Evolutionary conservation across 2,329 filamentous ascomycete species (phyloP).

Genomic region (Pyricularia pennisetigena): DNA sequence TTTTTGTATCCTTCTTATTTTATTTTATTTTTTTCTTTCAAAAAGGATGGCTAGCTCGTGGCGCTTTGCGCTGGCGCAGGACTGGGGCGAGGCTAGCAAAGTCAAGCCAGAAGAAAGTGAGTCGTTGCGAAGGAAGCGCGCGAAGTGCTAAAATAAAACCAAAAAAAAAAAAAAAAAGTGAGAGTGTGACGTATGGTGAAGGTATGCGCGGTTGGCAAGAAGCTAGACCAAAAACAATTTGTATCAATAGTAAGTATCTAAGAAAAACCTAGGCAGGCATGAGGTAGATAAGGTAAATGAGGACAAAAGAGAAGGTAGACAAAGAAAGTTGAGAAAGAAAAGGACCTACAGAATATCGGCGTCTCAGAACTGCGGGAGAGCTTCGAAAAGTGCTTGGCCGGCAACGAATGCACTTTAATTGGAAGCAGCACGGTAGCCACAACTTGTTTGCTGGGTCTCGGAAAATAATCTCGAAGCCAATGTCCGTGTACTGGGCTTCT

Average conservation of each 20-base stretch:
- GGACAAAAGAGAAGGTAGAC: background rate
- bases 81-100: background rate
- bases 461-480: background rate
- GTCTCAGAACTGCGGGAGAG: background rate
- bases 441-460: background rate
- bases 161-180: background rate
- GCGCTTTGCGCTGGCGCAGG: background rate
- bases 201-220: background rate
- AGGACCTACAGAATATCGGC: background rate
- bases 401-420: background rate
- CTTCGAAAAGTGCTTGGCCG: background rate
- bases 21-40: background rate
- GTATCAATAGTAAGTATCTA: background rate
- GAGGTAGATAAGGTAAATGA: background rate
- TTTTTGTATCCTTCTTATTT: background rate
- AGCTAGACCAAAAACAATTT: background rate
- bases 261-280: background rate
- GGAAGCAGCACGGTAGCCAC: background rate
- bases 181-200: background rate
- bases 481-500: background rate
- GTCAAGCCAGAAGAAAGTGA: background rate
- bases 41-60: background rate
- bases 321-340: background rate
- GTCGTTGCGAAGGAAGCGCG: background rate
- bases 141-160: too few relatives aligned